These are phyloP conservation scores for Naganishia sp. DNA, from an alignment of 1,284 basidiomycete species.

Conservation along the genomic window DNA sequence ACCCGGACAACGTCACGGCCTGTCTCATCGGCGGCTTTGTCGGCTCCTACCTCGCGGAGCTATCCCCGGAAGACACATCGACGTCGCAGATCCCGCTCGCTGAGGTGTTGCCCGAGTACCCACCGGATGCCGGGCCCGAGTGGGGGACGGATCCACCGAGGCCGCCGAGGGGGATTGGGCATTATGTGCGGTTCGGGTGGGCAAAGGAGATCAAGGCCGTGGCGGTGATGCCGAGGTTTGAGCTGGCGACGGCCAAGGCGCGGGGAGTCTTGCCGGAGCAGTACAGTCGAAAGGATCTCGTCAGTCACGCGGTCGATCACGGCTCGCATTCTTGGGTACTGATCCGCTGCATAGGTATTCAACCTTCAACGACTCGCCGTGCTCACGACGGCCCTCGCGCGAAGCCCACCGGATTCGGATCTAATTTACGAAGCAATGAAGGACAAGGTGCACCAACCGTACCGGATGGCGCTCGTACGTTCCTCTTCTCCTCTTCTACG, in stretches of 20 bases:
- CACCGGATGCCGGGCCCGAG: slow-evolving; percentile 81
- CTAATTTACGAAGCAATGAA: slow-evolving; percentile 99
- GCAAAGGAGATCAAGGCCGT: slow-evolving; percentile 83
- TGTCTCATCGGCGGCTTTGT: slow-evolving; percentile 97
- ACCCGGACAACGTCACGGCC: slow-evolving; percentile 98
- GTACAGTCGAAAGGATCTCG: slow-evolving; percentile 89
- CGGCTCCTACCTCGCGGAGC: slow-evolving; percentile 91
- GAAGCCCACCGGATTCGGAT: slow-evolving; percentile 85
- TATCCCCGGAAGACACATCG: slow-evolving; percentile 67
- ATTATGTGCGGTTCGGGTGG: slow-evolving; percentile 92
- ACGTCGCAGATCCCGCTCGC: slow-evolving; percentile 88
- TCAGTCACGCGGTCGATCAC: slow-evolving; percentile 55
- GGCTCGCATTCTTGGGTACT: background rate
- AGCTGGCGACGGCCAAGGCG: slow-evolving; percentile 93
- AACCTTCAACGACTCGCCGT: slow-evolving; percentile 96
- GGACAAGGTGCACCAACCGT: slow-evolving; percentile 96
- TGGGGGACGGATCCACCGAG: slow-evolving; percentile 88
- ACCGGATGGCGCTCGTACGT: slow-evolving; percentile 79
- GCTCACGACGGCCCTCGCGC: slow-evolving; percentile 90
- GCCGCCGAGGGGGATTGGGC: slow-evolving; percentile 88
- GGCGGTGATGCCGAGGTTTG: slow-evolving; percentile 93
- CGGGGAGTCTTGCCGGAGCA: slow-evolving; percentile 78
- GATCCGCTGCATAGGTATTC: slow-evolving; percentile 71
- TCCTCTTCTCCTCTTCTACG: background rate
- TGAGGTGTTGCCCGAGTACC: slow-evolving; percentile 96